Evolutionary conservation across 2,329 filamentous ascomycete species (phyloP).

Genomic region (Pseudogymnoascus sp.): DNA sequence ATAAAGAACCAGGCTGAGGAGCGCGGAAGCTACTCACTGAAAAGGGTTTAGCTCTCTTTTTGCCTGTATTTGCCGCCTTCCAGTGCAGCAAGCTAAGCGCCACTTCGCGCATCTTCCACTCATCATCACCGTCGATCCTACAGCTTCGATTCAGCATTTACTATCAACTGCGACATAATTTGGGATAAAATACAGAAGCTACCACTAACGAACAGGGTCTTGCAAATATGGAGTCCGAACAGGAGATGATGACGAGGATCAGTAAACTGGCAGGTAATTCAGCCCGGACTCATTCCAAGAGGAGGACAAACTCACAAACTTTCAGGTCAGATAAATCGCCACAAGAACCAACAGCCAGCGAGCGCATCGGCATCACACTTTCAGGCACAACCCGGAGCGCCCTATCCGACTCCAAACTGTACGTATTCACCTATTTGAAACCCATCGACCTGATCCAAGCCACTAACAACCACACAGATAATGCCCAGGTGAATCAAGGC

Average conservation of each 20-base stretch:
- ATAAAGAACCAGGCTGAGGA: neutral
- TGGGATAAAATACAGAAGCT: neutral
- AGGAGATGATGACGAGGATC: constrained; percentile 47
- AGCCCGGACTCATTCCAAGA: constrained; percentile 36
- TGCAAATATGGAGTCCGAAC: constrained; percentile 39
- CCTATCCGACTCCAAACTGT: constrained; percentile 7
- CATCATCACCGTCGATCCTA: neutral
- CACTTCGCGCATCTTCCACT: neutral
- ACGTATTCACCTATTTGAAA: neutral
- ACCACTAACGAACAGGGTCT: neutral
- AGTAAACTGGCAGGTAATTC: constrained; percentile 46
- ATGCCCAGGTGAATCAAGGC: constrained; percentile 18
- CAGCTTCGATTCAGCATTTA: neutral
- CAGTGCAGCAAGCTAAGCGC: constrained; percentile 1
- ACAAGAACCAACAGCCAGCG: constrained; percentile 53
- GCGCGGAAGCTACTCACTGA: neutral
- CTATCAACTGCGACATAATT: neutral
- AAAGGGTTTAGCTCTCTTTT: neutral
- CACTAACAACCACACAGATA: constrained; percentile 19
- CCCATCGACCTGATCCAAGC: neutral
- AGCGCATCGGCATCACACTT: constrained; percentile 35
- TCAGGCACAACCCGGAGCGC: constrained; percentile 11
- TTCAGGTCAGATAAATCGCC: constrained; percentile 69
- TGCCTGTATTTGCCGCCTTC: constrained; percentile 2
- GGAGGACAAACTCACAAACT: constrained; percentile 33